phyloP scores from a whole-genome alignment of 2,329 filamentous ascomycete genomes.

The Chaetothyriales sp. region DNA sequence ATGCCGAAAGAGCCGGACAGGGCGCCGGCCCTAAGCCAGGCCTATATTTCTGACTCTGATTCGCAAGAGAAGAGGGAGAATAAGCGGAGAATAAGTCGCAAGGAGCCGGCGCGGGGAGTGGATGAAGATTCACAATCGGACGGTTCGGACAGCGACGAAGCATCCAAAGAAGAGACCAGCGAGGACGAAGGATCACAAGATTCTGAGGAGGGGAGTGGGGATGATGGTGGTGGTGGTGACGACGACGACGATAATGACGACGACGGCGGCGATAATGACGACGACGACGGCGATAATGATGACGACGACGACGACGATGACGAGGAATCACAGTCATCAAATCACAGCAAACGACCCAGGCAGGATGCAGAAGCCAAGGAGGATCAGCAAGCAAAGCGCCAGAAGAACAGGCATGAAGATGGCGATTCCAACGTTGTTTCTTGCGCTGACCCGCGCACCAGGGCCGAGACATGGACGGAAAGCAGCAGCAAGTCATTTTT shows the following conservation, averaged over 20 bases:
- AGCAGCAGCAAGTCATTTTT: slow-evolving; percentile 24
- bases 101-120: neutral
- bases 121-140: neutral
- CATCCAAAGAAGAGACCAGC: neutral
- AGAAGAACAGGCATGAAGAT: slow-evolving; percentile 2
- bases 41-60: neutral
- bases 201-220: no score
- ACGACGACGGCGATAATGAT: neutral
- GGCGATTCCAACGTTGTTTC: slow-evolving; percentile 4
- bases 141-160: neutral
- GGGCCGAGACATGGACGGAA: slow-evolving; percentile 2
- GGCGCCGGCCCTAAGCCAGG: neutral
- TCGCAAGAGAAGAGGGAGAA: neutral
- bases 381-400: neutral
- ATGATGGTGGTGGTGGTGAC: neutral
- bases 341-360: neutral
- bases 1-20: neutral
- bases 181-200: neutral
- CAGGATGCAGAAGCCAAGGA: neutral
- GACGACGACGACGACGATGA: neutral
- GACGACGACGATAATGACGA: neutral
- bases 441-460: slow-evolving; percentile 3
- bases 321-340: neutral
- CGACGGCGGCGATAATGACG: neutral
- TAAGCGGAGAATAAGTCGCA: neutral